Conservation (phyloP, 352 stramenopile genomes). For the Elongisporangium undulatum region DNA sequence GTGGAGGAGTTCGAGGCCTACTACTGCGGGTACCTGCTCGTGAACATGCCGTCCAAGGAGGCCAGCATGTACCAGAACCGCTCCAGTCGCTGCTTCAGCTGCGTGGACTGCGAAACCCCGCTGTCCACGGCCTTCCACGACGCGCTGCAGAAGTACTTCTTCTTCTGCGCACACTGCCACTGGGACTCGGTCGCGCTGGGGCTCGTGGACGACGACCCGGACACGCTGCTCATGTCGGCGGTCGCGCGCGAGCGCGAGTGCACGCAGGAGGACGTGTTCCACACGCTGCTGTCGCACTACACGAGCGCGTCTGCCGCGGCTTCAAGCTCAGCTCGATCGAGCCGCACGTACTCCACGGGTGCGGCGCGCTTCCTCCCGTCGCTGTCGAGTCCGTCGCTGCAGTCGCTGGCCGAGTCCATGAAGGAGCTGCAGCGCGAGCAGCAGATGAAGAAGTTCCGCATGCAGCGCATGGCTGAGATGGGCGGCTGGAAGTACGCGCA, state of each 20-base stretch:
- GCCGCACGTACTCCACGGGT: slow-evolving; percentile 2
- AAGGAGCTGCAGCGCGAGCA: slow-evolving; percentile 79
- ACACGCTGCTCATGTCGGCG: slow-evolving; percentile 77
- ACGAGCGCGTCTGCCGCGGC: slow-evolving; percentile 10
- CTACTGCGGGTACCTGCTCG: slow-evolving; percentile 80
- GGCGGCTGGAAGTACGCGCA: slow-evolving; percentile 73
- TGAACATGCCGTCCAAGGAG: slow-evolving; percentile 87
- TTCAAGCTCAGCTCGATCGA: slow-evolving; percentile 8
- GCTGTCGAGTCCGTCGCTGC: slow-evolving; percentile 18
- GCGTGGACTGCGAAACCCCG: slow-evolving; percentile 50
- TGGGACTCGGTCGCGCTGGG: slow-evolving; percentile 77
- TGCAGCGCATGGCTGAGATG: slow-evolving; percentile 67
- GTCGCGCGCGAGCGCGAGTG: slow-evolving; percentile 73
- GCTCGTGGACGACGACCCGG: slow-evolving; percentile 72
- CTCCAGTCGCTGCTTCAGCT: slow-evolving; percentile 81
- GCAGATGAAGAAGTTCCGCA: slow-evolving; percentile 77
- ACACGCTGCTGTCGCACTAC: slow-evolving; percentile 62
- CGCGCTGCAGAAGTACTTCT: slow-evolving; percentile 55
- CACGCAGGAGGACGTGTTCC: slow-evolving; percentile 69
- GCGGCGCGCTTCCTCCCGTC: slow-evolving; percentile 5
- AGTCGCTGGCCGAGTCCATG: slow-evolving; percentile 60
- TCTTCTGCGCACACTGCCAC: slow-evolving; percentile 78
- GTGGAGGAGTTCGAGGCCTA: slow-evolving; percentile 88
- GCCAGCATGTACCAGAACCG: slow-evolving; percentile 86
- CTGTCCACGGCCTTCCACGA: slow-evolving; percentile 75